Conservation (phyloP, 2,329 filamentous ascomycete species). For the Colletotrichum filicis region DNA sequence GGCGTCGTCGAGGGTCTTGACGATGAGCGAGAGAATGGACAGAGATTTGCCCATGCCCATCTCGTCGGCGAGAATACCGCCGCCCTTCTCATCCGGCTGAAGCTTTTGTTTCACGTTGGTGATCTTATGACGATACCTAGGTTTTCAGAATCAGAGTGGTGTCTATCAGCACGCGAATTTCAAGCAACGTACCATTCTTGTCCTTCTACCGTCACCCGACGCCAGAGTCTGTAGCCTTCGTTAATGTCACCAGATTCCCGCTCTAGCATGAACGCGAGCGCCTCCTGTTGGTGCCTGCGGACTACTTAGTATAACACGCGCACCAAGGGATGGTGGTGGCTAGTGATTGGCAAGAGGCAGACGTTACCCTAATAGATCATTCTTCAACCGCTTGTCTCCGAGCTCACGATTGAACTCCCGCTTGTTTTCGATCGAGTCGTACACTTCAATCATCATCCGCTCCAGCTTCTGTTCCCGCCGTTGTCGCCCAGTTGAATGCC, state of each 20-base stretch:
- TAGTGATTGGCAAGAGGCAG: background rate
- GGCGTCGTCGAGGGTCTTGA: conserved; percentile 51
- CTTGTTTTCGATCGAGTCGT: conserved; percentile 37
- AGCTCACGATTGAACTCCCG: conserved; percentile 35
- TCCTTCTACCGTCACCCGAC: conserved; percentile 39
- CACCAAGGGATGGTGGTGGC: background rate
- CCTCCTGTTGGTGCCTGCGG: conserved; percentile 50
- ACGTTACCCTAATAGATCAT: conserved; percentile 40
- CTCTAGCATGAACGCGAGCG: conserved; percentile 50
- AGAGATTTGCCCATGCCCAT: conserved; percentile 71
- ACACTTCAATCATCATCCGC: conserved; percentile 34
- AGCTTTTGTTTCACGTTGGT: conserved; percentile 47
- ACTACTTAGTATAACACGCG: background rate
- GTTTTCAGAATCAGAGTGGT: background rate
- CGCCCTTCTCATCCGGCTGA: conserved; percentile 46
- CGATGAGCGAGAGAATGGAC: conserved; percentile 60
- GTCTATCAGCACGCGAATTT: rapidly evolving
- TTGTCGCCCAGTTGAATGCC: background rate
- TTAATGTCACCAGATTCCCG: conserved; percentile 49
- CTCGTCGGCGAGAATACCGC: conserved; percentile 68
- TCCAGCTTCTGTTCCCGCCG: conserved; percentile 18
- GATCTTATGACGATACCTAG: conserved; percentile 52
- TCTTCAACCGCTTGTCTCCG: conserved; percentile 39
- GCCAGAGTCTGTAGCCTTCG: conserved; percentile 46
- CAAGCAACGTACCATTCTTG: conserved; percentile 39